phyloP scores from a whole-genome alignment of 2,329 filamentous ascomycete genomes.

The Beauveria pseudobassiana region DNA sequence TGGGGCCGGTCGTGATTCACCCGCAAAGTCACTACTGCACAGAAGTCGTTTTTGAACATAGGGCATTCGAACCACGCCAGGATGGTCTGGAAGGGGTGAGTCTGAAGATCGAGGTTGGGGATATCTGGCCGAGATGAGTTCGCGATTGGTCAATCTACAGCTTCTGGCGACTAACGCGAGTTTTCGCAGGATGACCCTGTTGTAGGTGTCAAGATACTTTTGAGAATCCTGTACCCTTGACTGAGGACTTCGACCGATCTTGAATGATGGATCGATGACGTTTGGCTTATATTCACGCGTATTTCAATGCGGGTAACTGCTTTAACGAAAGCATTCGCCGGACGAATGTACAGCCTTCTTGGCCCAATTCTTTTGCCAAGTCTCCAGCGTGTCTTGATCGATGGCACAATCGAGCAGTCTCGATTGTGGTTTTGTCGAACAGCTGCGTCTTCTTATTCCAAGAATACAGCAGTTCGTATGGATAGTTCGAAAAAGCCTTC shows the following conservation, averaged over 20 bases:
- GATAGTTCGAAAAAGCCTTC: conserved; percentile 53
- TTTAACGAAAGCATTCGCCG: conserved; percentile 13
- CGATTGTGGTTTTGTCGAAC: conserved; percentile 49
- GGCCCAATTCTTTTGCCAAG: conserved; percentile 23
- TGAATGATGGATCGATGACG: conserved; percentile 92
- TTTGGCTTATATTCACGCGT: conserved; percentile 81
- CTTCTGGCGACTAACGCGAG: too few species aligned
- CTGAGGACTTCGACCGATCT: conserved; percentile 53
- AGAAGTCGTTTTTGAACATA: too few species aligned
- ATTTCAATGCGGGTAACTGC: conserved; percentile 51
- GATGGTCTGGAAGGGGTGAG: too few species aligned
- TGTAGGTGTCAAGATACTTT: too few species aligned
- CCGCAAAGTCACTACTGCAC: too few species aligned
- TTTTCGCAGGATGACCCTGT: too few species aligned
- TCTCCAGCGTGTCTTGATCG: conserved; percentile 54
- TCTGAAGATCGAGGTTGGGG: too few species aligned
- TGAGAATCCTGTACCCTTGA: too few species aligned
- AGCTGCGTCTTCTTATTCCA: conserved; percentile 55
- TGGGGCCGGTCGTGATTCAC: too few species aligned
- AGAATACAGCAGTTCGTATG: conserved; percentile 53
- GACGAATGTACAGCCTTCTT: conserved; percentile 12
- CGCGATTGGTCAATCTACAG: too few species aligned
- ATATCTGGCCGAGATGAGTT: too few species aligned
- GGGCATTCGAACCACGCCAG: too few species aligned
- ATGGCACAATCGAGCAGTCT: conserved; percentile 51